Evolutionary conservation across 768 basidiomycete species (phyloP).

Genomic region (Amanita polypyramis): DNA sequence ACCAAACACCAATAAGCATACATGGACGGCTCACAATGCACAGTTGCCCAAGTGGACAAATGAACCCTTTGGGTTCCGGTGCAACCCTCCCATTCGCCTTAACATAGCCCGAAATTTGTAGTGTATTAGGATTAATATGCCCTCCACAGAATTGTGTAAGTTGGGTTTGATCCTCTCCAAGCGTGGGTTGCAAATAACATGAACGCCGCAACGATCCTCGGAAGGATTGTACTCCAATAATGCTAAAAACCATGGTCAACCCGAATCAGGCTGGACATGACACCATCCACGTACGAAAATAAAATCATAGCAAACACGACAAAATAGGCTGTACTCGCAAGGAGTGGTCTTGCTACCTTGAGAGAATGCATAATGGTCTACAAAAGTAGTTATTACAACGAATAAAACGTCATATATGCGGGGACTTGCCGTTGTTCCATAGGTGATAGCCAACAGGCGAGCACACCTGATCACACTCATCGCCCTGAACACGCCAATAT

Average conservation of each 20-base stretch:
- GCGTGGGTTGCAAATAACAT: constrained; percentile 44
- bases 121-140: constrained; percentile 49
- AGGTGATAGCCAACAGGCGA: constrained; percentile 76
- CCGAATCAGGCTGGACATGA: background rate
- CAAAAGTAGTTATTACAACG: constrained; percentile 4
- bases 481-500: constrained; percentile 84
- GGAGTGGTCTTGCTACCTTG: constrained; percentile 82
- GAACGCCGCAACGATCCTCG: constrained; percentile 68
- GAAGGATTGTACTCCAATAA: constrained; percentile 94
- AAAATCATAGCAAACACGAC: constrained; percentile 82
- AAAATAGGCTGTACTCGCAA: constrained; percentile 85
- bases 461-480: constrained; percentile 78
- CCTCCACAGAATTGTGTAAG: constrained; percentile 71
- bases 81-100: constrained; percentile 18
- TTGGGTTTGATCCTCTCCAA: constrained; percentile 39
- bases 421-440: constrained; percentile 74
- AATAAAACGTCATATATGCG: background rate
- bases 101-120: constrained; percentile 31
- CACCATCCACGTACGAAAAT: constrained; percentile 56
- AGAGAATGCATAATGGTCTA: constrained; percentile 83
- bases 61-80: constrained; percentile 60
- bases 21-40: constrained; percentile 48
- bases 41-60: constrained; percentile 79
- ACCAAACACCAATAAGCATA: background rate
- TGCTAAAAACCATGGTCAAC: constrained; percentile 28